These are phyloP conservation scores for Russula brevipes DNA, from an alignment of 768 basidiomycete species.

Conservation along the genomic window DNA sequence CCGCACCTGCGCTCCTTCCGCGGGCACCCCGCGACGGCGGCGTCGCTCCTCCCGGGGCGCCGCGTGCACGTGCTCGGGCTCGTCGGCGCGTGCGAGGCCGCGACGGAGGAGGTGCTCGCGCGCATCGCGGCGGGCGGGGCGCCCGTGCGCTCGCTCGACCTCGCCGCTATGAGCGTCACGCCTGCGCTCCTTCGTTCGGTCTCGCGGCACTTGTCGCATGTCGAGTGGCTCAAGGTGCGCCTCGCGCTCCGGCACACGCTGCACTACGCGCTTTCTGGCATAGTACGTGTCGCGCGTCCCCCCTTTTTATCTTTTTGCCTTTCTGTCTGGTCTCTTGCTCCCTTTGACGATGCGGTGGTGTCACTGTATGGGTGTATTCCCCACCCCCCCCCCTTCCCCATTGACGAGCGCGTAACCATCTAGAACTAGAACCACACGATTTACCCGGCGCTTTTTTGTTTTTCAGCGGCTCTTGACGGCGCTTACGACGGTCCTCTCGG, in stretches of 20 bases:
- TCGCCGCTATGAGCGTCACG: slow-evolving; percentile 55
- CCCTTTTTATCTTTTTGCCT: neutral
- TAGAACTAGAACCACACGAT: too few relatives aligned
- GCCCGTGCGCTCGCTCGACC: slow-evolving; percentile 51
- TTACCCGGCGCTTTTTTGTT: neutral
- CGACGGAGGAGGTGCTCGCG: slow-evolving; percentile 48
- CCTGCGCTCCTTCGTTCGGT: slow-evolving; percentile 52
- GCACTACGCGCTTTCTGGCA: slow-evolving; percentile 57
- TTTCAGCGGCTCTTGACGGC: slow-evolving; percentile 52
- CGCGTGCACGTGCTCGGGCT: slow-evolving; percentile 54
- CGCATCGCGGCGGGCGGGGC: slow-evolving; percentile 44
- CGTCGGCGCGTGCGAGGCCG: slow-evolving; percentile 47
- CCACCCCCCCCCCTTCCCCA: too few relatives aligned
- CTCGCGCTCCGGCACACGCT: slow-evolving; percentile 62
- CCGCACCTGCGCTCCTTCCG: slow-evolving; percentile 52
- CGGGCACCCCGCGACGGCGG: slow-evolving; percentile 55
- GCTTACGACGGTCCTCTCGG: slow-evolving; percentile 51
- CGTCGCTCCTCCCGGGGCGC: slow-evolving; percentile 54
- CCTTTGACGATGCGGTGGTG: too few relatives aligned
- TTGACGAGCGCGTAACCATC: neutral
- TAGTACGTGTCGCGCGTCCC: slow-evolving; percentile 43
- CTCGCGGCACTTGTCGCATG: slow-evolving; percentile 44
- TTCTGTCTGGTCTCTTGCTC: too few relatives aligned
- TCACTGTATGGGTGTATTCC: too few relatives aligned
- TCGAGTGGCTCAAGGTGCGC: slow-evolving; percentile 50